Evolutionary conservation across 208 protist genomes (phyloP).

Genomic region (Trypanosoma brucei): DNA sequence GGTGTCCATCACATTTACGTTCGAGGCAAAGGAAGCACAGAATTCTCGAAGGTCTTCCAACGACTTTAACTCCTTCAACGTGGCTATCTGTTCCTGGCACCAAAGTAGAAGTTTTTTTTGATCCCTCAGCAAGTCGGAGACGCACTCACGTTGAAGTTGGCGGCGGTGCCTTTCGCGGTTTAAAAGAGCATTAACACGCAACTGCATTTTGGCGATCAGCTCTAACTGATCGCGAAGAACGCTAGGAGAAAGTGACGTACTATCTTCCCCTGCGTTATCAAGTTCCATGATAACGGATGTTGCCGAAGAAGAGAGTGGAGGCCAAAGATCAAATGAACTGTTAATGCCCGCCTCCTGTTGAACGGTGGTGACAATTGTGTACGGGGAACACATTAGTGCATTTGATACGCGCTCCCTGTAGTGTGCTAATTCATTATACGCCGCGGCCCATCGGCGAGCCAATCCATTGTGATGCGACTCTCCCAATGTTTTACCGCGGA

Average conservation of each 20-base stretch:
- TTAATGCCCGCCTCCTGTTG: background rate
- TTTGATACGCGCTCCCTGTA: conserved; percentile 13
- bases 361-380: background rate
- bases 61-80: conserved; percentile 42
- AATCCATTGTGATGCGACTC: background rate
- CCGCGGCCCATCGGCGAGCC: conserved; percentile 6
- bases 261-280: conserved; percentile 30
- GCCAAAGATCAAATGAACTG: conserved; percentile 49
- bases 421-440: conserved; percentile 13
- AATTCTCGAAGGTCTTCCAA: conserved; percentile 64
- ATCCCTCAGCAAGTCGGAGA: conserved; percentile 57
- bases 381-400: conserved; percentile 5
- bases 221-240: conserved; percentile 56
- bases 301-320: conserved; percentile 35
- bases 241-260: conserved; percentile 18
- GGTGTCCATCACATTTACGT: conserved; percentile 80
- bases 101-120: conserved; percentile 63
- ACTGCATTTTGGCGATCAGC: conserved; percentile 62
- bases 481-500: background rate
- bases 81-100: conserved; percentile 77
- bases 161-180: conserved; percentile 61
- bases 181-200: conserved; percentile 61
- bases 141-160: conserved; percentile 38
- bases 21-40: conserved; percentile 58
- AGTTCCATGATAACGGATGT: conserved; percentile 34